Evolutionary conservation across 2,329 filamentous ascomycete genomes (phyloP).

Genomic region (Teratosphaeria pseudoeucalypti): DNA sequence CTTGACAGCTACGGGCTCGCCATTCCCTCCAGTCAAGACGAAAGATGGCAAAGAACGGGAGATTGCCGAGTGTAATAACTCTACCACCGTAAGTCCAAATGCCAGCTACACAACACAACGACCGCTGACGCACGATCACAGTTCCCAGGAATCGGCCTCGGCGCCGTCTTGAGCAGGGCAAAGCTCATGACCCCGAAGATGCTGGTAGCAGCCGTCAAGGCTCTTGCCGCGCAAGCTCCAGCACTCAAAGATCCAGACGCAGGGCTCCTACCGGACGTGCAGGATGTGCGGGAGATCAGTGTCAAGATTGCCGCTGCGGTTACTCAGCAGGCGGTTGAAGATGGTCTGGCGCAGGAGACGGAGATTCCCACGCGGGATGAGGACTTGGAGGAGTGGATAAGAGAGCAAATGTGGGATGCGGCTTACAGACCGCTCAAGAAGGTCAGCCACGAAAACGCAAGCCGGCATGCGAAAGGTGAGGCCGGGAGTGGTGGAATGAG

Average conservation of each 20-base stretch:
- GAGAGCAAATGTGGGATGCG: conserved; percentile 71
- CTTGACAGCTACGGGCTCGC: conserved; percentile 72
- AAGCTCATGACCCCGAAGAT: conserved; percentile 62
- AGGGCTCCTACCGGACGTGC: conserved; percentile 66
- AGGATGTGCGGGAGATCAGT: conserved; percentile 63
- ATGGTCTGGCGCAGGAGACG: conserved; percentile 55
- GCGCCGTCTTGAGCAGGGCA: conserved; percentile 60
- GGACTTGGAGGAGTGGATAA: conserved; percentile 59
- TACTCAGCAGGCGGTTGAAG: conserved; percentile 59
- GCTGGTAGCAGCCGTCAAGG: conserved; percentile 69
- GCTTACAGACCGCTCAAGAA: conserved; percentile 54
- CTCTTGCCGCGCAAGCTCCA: conserved; percentile 60
- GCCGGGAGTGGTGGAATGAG: conserved; percentile 2
- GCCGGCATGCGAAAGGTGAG: conserved; percentile 2
- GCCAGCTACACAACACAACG: background rate
- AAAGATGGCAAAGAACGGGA: conserved; percentile 45
- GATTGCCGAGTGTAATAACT: conserved; percentile 80
- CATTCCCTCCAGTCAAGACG: conserved; percentile 60
- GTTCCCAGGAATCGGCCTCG: conserved; percentile 79
- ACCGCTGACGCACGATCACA: background rate
- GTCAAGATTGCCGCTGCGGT: conserved; percentile 67
- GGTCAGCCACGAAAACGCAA: conserved; percentile 28
- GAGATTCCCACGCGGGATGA: conserved; percentile 50
- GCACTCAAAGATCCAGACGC: conserved; percentile 54
- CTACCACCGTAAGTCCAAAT: conserved; percentile 43